Evolutionary conservation across 176 grass and related monocot genomes (phyloP), one percentile per base, ranked within the genome.

Genomic region (Bothriochloa decipiens): DNA sequence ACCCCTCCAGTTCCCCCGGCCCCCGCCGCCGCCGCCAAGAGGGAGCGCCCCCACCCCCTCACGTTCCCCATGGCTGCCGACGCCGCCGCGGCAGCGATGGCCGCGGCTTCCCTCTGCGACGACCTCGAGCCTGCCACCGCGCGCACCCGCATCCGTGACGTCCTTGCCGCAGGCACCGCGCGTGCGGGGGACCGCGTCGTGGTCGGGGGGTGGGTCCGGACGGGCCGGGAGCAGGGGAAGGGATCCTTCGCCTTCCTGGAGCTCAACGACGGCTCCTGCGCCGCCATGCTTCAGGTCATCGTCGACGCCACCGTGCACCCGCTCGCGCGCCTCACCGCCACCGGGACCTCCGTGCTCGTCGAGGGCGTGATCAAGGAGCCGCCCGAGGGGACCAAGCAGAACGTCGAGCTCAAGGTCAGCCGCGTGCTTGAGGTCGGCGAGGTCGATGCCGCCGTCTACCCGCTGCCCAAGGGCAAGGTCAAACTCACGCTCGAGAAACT

Each of bases 211-310:
- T 94, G 92, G 92, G 92, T 94, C n/a, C 91, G 84, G 25, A 94
- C 89, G 11, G 92, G 92, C 23, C 82, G 92, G 4, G 92, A 94
- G 86, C 89, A 94, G 76, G 92, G 92, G 9, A 91, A 84, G 71
- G 92, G 92, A 7, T 27, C 86, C 58, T 94, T 94, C 45, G 92
- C 92, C 40, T 94, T 94, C 72, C 92, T 98, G 33, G 95, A 95
- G 85, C 70, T 98, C 85, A 98, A 92, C 87, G 95, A 98, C 20
- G 95, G 95, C 0, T 98, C 95, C n/a, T 95, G 95, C 85, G 85
- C 77, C 68, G 47, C 75, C 23, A 92, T 90, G 82, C 92, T 98
- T 15, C 93, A 98, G 93, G 93, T 98, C 70, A 88, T 84, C 61
- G 89, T 95, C 8, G 87, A 93, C 10, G 83, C 87, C 11, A 67